Evolutionary conservation across 2,329 filamentous ascomycete genomes (phyloP), one percentile per base, ranked within the genome.

Genomic region (Alternaria viburni): DNA sequence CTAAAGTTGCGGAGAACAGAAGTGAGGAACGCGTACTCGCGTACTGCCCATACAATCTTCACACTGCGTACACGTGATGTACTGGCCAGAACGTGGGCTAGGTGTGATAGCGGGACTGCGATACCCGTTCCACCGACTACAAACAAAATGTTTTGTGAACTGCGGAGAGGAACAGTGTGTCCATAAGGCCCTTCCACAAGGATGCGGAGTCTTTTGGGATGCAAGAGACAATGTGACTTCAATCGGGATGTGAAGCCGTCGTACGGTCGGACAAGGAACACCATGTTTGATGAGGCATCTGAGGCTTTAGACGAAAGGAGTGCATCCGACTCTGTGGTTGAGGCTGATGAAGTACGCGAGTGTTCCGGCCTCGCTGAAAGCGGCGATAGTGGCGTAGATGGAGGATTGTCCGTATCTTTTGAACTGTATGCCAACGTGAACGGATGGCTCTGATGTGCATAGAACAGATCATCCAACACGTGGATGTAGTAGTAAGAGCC

Each of bases 101-200:
- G 51, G 61, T 80, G 74, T 5, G 78, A 78, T 10, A 78, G 44
- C 1, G 76, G 69, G 2, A 77, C 71, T 0, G 77, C 70, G 26
- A 81, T 74, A 2, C 79, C 79, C 1, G 77, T 79, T 13, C 79
- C 79, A 21, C 78, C 78, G 2, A 75, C 77, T 4, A 81, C 45
- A 23, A 81, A 76, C 1, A 82, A 59, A 6, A 82, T 65, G 52
- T 73, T 76, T 3, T 74, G 79, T 66, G 82, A 86, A 6, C 69
- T 73, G 57, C 78, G 79, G 0, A 86, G 69, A 2, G 82, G 80
- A 6, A 79, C 75, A 5, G 73, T 72, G 28, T 81, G 74, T 5
- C 84, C 84, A 60, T 86, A 86, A 0, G 85, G 84, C 0, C 85
- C 85, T 71, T 87, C 85, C 10, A 86, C 69, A 4, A 86, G 78